Percentiles rank a stretch among this genome's conserved stretches.
Evolutionary conservation across 1,284 basidiomycete genomes (phyloP).

Genomic region (Ustilago tritici): DNA sequence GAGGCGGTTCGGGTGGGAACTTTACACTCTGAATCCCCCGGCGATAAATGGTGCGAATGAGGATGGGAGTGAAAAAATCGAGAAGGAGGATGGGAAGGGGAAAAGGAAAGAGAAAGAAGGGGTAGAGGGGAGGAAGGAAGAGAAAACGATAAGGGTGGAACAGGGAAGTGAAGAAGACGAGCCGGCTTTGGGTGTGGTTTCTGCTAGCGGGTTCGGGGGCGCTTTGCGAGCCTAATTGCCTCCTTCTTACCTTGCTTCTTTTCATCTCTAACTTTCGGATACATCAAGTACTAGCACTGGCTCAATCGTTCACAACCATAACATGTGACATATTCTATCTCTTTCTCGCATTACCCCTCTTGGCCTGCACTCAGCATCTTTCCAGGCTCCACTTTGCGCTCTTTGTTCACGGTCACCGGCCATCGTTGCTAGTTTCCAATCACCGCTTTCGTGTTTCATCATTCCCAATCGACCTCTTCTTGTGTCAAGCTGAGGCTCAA

Average conservation of each 20-base stretch:
- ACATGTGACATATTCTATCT: no score
- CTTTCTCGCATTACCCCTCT: no score
- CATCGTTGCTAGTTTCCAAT: no score
- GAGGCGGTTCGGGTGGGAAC: constrained; percentile 52
- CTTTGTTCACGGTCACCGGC: no score
- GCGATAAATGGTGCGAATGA: background rate
- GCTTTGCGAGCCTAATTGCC: constrained; percentile 6
- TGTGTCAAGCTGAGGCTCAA: no score
- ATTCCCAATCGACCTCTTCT: no score
- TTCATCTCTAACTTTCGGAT: background rate
- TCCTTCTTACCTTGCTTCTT: background rate
- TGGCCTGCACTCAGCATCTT: no score
- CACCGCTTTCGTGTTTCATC: no score
- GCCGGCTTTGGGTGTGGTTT: constrained; percentile 30
- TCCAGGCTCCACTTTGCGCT: no score
- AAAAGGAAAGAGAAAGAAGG: background rate
- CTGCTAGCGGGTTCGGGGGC: constrained; percentile 35
- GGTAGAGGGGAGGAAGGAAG: background rate
- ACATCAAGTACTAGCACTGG: no score
- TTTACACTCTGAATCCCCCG: constrained; percentile 27
- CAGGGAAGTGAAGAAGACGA: constrained; percentile 19
- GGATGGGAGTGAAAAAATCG: constrained; percentile 2
- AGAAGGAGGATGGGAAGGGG: background rate
- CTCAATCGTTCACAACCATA: no score
- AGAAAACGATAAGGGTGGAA: background rate